Base-by-base conservation (phyloP, 805 yeast genomes). In the Kodamaea hsintzibuensis region DNA sequence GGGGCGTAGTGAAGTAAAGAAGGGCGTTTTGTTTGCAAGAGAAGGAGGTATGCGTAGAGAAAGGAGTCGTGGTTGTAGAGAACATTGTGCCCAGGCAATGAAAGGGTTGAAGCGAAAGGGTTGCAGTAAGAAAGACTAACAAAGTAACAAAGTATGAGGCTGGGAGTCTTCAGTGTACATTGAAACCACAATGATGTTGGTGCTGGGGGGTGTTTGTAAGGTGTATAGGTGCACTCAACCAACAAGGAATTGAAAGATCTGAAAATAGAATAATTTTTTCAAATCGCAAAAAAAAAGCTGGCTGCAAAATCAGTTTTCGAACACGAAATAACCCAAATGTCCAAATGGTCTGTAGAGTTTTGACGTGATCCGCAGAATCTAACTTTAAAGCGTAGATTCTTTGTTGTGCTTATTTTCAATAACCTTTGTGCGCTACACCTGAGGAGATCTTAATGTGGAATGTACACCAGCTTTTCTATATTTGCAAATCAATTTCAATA, bases 221-320 rank as follows among this genome's bases (percentile, higher is more conserved):
- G 35, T 9, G 35, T 12, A 30, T 30, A 5, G 35, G 35, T 30
- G 35, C 35, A 8, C 35, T 30, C 35, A 30, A 30, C 35, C 35
- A 30, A 30, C 35, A 30, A 30, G 13, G 35, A 8, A 30, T 3
- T 8, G 13, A 30, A 9, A 30, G 35, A 30, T 30, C 35, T 30
- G 35, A 12, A 30, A 30, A 30, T 8, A 30, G 35, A 30, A 30
- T 30, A 30, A 30, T 30, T 14, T 40, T 40, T 40, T 40, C 17
- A 7, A 13, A 7, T 7, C 42, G 17, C 42, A 7, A 16, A 16
- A 12, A 19, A 19, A 40, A 40, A 19, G 44, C 44, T 40, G 44
- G 44, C 44, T 40, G 44, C 44, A 40, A 40, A 16, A 7, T 40
- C 44, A 17, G n/a, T 40, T 40, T 40, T 40, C 44, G 44, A 8